Base-by-base conservation (phyloP, 805 yeast genomes). In the Candida arabinofermentans region DNA sequence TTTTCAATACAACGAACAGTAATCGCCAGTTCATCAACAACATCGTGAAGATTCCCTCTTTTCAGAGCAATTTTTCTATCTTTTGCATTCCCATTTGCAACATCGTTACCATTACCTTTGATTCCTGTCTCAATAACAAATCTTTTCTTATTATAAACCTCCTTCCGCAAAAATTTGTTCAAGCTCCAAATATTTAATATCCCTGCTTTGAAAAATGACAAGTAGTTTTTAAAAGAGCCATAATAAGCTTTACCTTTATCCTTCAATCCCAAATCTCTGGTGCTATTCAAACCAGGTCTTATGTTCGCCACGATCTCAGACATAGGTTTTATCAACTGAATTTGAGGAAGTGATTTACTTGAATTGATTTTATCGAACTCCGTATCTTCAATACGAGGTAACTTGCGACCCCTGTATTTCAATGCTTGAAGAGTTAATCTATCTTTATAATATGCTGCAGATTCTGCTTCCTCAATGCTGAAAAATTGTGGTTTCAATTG, bases 191-290 rank as follows among this genome's bases (percentile, higher is more conserved):
- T 74, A 48, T 74, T 75, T 17, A 64, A 58, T 2, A 83, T 66
- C 1, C 91, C 90, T 2, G 64, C 57, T 45, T 74, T 73, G 62
- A 83, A 83, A 55, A 81, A 80, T 5, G 57, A 57, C 31, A 81
- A 42, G 26, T 58, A 58, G 27, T 40, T 46, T 19, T 51, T 55
- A 22, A 48, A 42, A 18, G 48, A 40, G 23, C 54, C 46, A 37
- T 55, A 61, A 26, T 40, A 39, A 2, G 48, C 34, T 8, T 44
- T 39, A 4, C 43, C 16, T 1, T 31, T 34, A 27, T 46, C 47
- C 38, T 32, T 36, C 7, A 24, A 23, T 8, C 31, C 41, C 8
- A 5, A 51, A 22, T 29, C 46, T 40, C 22, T 29, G 10, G 9
- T 29, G 19, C 18, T n/a, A 14, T 29, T 29, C 10, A 29, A 7